Evolutionary conservation across 1,284 basidiomycete species (phyloP).

Genomic region (Sanghuangporus sanghuang): DNA sequence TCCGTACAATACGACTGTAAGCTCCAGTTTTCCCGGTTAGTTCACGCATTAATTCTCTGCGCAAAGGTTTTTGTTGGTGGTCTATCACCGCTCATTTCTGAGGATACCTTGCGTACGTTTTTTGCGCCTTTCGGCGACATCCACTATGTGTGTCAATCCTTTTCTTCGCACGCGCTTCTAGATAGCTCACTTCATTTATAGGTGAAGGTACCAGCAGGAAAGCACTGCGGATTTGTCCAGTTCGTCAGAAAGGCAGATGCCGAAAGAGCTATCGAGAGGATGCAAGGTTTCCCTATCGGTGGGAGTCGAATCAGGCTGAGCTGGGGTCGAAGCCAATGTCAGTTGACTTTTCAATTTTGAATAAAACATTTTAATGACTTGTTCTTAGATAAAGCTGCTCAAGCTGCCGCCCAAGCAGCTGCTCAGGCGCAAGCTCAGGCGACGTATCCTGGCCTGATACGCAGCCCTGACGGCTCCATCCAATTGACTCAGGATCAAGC

Average conservation of each 20-base stretch:
- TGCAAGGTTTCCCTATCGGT: constrained; percentile 93
- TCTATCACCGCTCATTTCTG: constrained; percentile 77
- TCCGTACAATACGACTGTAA: constrained; percentile 86
- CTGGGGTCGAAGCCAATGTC: constrained; percentile 91
- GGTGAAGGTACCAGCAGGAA: constrained; percentile 94
- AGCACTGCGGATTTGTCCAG: constrained; percentile 95
- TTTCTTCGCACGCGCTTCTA: constrained; percentile 9
- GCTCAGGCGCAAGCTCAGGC: constrained; percentile 53
- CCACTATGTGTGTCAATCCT: constrained; percentile 63
- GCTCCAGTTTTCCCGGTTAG: background rate
- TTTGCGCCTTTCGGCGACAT: constrained; percentile 90
- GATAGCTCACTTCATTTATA: constrained; percentile 27
- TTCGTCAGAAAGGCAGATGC: constrained; percentile 90
- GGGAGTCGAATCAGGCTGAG: constrained; percentile 87
- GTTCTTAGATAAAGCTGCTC: constrained; percentile 72
- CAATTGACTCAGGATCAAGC: constrained; percentile 62
- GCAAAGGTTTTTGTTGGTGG: constrained; percentile 71
- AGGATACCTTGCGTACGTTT: constrained; percentile 83
- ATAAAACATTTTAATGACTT: constrained; percentile 4
- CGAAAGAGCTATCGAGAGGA: constrained; percentile 88
- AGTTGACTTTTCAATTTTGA: constrained; percentile 25
- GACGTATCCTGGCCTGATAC: constrained; percentile 20
- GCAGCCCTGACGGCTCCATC: constrained; percentile 12
- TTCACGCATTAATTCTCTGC: background rate
- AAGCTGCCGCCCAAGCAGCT: constrained; percentile 72